Conservation (phyloP, 768 basidiomycete species). For the Termitomyces sp. region DNA sequence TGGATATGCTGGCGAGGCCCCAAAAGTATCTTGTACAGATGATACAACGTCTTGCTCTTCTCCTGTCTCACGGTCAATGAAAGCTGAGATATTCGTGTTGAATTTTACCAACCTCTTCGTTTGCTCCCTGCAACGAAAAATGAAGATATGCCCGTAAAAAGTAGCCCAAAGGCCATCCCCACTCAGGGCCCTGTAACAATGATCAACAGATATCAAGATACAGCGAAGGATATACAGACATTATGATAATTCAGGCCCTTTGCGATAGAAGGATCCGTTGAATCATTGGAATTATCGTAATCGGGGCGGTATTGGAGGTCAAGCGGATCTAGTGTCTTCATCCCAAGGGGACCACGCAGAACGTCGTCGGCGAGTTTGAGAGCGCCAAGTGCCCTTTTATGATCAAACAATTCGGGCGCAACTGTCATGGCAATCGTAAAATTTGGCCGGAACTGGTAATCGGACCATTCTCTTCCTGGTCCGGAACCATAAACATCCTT, state of each 20-base stretch:
- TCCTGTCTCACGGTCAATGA: conserved; percentile 40
- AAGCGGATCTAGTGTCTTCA: conserved; percentile 89
- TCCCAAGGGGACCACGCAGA: conserved; percentile 85
- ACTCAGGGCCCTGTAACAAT: conserved; percentile 71
- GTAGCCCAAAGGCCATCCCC: conserved; percentile 95
- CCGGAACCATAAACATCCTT: conserved; percentile 97
- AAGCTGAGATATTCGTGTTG: neutral
- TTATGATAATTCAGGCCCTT: conserved; percentile 96
- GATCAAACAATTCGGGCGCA: conserved; percentile 91
- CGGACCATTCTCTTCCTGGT: conserved; percentile 85
- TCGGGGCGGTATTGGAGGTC: conserved; percentile 87
- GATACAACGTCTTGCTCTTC: conserved; percentile 65
- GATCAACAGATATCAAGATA: conserved; percentile 6
- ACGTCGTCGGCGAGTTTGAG: conserved; percentile 75
- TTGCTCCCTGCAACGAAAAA: conserved; percentile 69
- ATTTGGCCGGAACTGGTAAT: conserved; percentile 93
- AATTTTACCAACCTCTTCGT: conserved; percentile 51
- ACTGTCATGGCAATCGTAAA: conserved; percentile 97
- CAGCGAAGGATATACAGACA: conserved; percentile 34
- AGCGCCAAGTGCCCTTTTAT: conserved; percentile 71
- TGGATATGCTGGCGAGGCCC: conserved; percentile 68
- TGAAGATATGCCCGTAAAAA: conserved; percentile 90
- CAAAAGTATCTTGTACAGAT: conserved; percentile 71
- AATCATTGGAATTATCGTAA: conserved; percentile 95
- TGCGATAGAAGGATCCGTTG: conserved; percentile 73